phyloP scores from a whole-genome alignment of 1,139 yeast genomes.

The Magnusiomyces suaveolens region DNA sequence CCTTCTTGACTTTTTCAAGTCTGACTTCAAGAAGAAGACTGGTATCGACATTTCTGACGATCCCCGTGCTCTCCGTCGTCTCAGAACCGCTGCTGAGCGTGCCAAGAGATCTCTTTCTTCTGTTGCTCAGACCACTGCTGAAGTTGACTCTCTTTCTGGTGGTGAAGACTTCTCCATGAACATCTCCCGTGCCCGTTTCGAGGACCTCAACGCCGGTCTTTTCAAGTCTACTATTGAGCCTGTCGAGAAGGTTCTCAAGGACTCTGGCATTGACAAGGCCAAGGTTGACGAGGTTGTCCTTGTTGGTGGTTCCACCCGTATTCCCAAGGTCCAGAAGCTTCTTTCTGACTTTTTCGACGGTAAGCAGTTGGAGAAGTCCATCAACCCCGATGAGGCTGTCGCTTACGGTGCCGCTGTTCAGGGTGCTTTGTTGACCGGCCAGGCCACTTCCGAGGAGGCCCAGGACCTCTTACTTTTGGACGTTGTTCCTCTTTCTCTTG shows the following conservation, averaged over 20 bases:
- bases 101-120: slow-evolving; percentile 98
- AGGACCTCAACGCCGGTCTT: slow-evolving; percentile 89
- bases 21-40: slow-evolving; percentile 94
- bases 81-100: slow-evolving; percentile 98
- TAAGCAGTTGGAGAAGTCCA: slow-evolving; percentile 37
- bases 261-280: slow-evolving; percentile 83
- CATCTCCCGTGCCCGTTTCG: slow-evolving; percentile 98
- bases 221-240: slow-evolving; percentile 96
- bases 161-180: slow-evolving; percentile 96
- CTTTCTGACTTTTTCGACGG: slow-evolving; percentile 98
- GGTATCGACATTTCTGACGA: slow-evolving; percentile 93
- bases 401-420: slow-evolving; percentile 99
- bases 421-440: slow-evolving; percentile 89
- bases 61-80: slow-evolving; percentile 96
- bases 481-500: too few species aligned
- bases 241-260: slow-evolving; percentile 96
- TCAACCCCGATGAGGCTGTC: slow-evolving; percentile 47
- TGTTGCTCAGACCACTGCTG: slow-evolving; percentile 92
- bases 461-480: slow-evolving; percentile 77
- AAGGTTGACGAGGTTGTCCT: slow-evolving; percentile 91
- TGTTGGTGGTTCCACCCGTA: slow-evolving; percentile 99
- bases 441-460: slow-evolving; percentile 58
- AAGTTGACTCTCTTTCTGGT: slow-evolving; percentile 91
- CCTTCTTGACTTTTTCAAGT: slow-evolving; percentile 86
- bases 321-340: slow-evolving; percentile 96